These are phyloP conservation scores for Raphanus hybrid DNA, from an alignment of 441 rosid species.

Conservation along the genomic window DNA sequence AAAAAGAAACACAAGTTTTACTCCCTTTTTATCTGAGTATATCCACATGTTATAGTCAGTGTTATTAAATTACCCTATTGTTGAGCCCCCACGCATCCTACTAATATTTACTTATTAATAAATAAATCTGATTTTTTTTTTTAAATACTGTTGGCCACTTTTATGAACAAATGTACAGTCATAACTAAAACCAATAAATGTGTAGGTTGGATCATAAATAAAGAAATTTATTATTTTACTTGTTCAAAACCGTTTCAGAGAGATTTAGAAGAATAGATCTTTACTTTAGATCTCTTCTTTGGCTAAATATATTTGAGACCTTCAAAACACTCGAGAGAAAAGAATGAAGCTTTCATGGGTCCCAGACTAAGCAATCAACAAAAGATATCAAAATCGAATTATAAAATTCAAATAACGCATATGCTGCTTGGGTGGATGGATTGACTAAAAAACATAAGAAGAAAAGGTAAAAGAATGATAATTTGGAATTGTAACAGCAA, in stretches of 20 bases:
- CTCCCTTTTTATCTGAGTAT: not conserved
- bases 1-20: not conserved
- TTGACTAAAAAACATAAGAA: slow-evolving; percentile 8
- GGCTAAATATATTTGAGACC: not conserved
- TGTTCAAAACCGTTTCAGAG: slow-evolving; percentile 27
- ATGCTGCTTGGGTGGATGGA: slow-evolving; percentile 30
- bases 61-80: slow-evolving; percentile 26
- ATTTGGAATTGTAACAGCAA: slow-evolving; percentile 41
- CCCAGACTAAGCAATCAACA: slow-evolving; percentile 33
- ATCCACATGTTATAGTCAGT: slow-evolving; percentile 23
- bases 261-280: not conserved
- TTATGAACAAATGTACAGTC: slow-evolving; percentile 7
- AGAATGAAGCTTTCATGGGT: slow-evolving; percentile 31
- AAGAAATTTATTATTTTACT: slow-evolving; percentile 32
- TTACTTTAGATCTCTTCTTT: not conserved
- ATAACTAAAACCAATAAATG: slow-evolving; percentile 39
- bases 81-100: slow-evolving; percentile 41
- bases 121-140: too few species aligned
- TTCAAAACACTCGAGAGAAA: slow-evolving; percentile 29
- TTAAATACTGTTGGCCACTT: too few species aligned
- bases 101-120: slow-evolving; percentile 21
- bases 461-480: not conserved
- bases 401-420: slow-evolving; percentile 10
- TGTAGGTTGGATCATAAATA: slow-evolving; percentile 41
- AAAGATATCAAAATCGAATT: slow-evolving; percentile 30